Evolutionary conservation across 352 stramenopile genomes (phyloP).

Genomic region (Globisporangium iwayamae): DNA sequence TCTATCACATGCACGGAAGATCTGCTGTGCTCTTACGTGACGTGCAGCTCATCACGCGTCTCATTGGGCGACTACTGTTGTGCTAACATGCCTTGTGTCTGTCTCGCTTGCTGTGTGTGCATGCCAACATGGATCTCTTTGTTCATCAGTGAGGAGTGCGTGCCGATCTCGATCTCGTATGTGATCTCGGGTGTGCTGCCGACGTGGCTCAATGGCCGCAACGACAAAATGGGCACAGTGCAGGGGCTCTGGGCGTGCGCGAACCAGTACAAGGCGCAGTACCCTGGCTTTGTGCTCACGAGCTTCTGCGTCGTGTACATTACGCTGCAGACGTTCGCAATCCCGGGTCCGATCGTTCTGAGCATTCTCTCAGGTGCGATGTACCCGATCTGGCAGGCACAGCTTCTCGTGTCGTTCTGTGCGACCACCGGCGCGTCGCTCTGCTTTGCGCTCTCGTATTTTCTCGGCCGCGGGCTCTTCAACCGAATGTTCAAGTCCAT

Average conservation of each 20-base stretch:
- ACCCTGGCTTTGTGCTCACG: constrained; percentile 66
- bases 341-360: constrained; percentile 82
- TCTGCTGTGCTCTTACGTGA: neutral
- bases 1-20: neutral
- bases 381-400: constrained; percentile 77
- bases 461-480: constrained; percentile 73
- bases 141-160: constrained; percentile 45
- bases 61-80: constrained; percentile 4
- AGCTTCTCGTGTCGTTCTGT: constrained; percentile 81
- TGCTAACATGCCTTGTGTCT: constrained; percentile 4
- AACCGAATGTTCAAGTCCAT: constrained; percentile 62
- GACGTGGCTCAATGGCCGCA: constrained; percentile 72
- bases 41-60: constrained; percentile 8
- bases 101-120: neutral
- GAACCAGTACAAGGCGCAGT: constrained; percentile 71
- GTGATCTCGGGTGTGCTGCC: constrained; percentile 77
- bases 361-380: constrained; percentile 87
- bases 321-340: constrained; percentile 83
- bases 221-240: constrained; percentile 85
- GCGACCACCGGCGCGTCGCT: constrained; percentile 76
- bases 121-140: neutral
- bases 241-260: constrained; percentile 72
- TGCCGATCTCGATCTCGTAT: constrained; percentile 70
- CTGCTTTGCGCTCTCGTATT: constrained; percentile 86
- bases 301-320: constrained; percentile 89